phyloP scores from a whole-genome alignment of 2,329 filamentous ascomycete species.

The Xylaria sp. region DNA sequence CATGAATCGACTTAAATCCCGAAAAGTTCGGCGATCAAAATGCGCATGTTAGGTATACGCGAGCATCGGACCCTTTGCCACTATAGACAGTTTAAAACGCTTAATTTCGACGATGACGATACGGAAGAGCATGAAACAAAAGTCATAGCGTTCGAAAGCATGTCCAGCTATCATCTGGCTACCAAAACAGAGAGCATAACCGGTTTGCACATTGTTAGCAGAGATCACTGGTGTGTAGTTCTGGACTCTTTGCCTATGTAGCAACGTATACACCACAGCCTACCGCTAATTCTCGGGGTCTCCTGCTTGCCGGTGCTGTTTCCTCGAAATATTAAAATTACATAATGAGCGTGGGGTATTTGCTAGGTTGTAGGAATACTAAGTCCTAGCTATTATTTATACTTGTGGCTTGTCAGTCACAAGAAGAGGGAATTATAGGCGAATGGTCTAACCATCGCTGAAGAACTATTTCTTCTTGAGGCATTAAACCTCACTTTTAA shows the following conservation, averaged over 20 bases:
- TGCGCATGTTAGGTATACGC: not conserved
- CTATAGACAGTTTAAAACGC: not conserved
- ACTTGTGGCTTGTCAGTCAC: not conserved
- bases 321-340: not conserved
- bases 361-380: not conserved
- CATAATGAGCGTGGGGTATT: constrained; percentile 8
- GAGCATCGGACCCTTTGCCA: not conserved
- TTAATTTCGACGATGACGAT: not conserved
- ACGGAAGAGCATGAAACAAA: not conserved
- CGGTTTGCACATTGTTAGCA: too few species aligned
- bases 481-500: not conserved
- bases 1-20: not conserved
- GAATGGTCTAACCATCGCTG: not conserved
- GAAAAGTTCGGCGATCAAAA: not conserved
- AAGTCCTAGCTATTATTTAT: not conserved
- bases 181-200: not conserved
- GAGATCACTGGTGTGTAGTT: not conserved
- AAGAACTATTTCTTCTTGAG: not conserved
- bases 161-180: not conserved
- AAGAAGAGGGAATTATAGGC: not conserved
- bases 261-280: not conserved
- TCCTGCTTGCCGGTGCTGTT: not conserved
- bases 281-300: not conserved
- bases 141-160: not conserved
- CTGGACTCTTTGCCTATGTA: not conserved